These are phyloP conservation scores for Alternaria hordeiaustralica DNA, from an alignment of 2,329 filamentous ascomycete species.

Conservation along the genomic window DNA sequence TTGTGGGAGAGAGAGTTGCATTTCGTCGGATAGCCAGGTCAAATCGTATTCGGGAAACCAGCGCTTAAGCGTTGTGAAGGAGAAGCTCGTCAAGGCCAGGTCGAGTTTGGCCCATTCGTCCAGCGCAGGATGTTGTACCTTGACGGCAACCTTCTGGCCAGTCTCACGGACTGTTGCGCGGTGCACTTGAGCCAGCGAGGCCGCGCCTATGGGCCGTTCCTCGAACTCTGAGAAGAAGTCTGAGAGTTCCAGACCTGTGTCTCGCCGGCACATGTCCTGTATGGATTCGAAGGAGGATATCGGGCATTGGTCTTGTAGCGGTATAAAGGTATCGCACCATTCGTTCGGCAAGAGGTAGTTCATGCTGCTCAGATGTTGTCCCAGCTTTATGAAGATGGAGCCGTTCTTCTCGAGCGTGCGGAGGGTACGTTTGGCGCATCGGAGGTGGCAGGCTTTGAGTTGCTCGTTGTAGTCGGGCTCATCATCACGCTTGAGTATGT, in stretches of 20 bases:
- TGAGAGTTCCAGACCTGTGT: constrained; percentile 79
- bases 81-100: constrained; percentile 82
- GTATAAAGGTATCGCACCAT: constrained; percentile 96
- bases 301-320: constrained; percentile 93
- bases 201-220: constrained; percentile 81
- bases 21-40: constrained; percentile 92
- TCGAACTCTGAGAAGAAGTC: constrained; percentile 90
- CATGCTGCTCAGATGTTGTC: constrained; percentile 95
- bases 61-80: constrained; percentile 85
- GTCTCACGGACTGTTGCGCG: constrained; percentile 81
- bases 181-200: constrained; percentile 94
- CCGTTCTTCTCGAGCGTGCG: constrained; percentile 92
- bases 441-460: constrained; percentile 84
- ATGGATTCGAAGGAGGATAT: constrained; percentile 89
- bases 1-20: constrained; percentile 87
- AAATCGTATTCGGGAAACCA: constrained; percentile 99
- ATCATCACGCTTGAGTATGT: constrained; percentile 75
- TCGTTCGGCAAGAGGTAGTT: constrained; percentile 90
- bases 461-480: constrained; percentile 69
- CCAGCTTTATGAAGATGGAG: constrained; percentile 97
- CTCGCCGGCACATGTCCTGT: constrained; percentile 80
- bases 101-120: constrained; percentile 92
- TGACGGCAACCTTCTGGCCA: constrained; percentile 89
- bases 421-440: constrained; percentile 88
- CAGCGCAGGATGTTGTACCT: constrained; percentile 90